Evolutionary conservation across 306 rosid species (phyloP).

Genomic region (Sesbania bispinosa): DNA sequence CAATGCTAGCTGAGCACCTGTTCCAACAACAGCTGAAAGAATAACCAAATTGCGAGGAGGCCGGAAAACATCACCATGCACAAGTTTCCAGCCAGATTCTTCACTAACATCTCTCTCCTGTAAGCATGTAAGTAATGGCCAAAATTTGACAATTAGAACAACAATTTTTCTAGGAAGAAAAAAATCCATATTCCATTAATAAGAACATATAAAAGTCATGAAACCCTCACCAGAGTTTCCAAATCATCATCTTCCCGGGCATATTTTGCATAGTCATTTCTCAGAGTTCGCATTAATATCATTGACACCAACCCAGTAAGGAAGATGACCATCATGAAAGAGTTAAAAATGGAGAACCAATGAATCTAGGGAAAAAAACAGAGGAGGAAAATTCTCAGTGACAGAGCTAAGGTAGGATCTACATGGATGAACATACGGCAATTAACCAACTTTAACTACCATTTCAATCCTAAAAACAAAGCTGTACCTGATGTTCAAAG

Average conservation of each 20-base stretch:
- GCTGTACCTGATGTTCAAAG: slow-evolving; percentile 87
- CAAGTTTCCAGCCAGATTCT: slow-evolving; percentile 99
- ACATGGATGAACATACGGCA: slow-evolving; percentile 19
- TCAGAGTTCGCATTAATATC: slow-evolving; percentile 97
- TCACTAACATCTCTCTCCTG: slow-evolving; percentile 98
- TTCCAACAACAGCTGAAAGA: slow-evolving; percentile 97
- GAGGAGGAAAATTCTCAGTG: slow-evolving; percentile 27
- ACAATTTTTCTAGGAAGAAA: not conserved
- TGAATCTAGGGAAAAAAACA: slow-evolving; percentile 69
- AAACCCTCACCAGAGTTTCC: slow-evolving; percentile 79
- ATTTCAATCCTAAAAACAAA: slow-evolving; percentile 1
- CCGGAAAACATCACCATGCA: slow-evolving; percentile 99
- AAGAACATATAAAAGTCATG: slow-evolving; percentile 13
- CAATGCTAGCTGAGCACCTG: slow-evolving; percentile 95
- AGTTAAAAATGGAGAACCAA: slow-evolving; percentile 99
- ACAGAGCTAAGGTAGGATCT: not conserved
- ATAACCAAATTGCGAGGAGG: slow-evolving; percentile 74
- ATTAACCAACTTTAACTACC: not conserved
- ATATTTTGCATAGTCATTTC: slow-evolving; percentile 98
- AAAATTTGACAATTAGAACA: slow-evolving; percentile 19
- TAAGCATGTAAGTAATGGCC: slow-evolving; percentile 11
- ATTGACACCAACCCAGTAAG: slow-evolving; percentile 98
- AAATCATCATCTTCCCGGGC: slow-evolving; percentile 98
- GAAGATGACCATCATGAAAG: slow-evolving; percentile 99
- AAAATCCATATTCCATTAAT: slow-evolving; percentile 1